Percentiles rank a stretch among this genome's conserved stretches.
Conservation (phyloP, 2,329 filamentous ascomycete species). For the Phialocephala subalpina region DNA sequence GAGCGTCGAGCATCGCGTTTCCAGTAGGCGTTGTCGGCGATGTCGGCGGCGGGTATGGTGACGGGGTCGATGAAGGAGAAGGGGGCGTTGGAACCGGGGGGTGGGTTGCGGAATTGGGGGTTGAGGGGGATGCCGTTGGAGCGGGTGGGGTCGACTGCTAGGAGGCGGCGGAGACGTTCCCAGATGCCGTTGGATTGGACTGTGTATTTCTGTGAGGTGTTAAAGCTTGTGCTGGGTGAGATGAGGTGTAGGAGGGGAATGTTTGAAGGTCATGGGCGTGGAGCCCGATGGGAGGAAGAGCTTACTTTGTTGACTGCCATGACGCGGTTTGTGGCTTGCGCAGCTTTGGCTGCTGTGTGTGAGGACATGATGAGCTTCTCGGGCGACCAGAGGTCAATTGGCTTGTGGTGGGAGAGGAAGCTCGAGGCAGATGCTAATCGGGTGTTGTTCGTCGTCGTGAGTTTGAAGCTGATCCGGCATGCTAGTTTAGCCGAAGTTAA, state of each 20-base stretch:
- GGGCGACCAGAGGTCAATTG: constrained; percentile 37
- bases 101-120: constrained; percentile 87
- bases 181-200: constrained; percentile 89
- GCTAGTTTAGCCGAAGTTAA: constrained; percentile 14
- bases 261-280: constrained; percentile 26
- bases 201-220: constrained; percentile 82
- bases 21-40: constrained; percentile 95
- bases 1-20: constrained; percentile 87
- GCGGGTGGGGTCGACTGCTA: constrained; percentile 86
- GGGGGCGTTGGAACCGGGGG: constrained; percentile 78
- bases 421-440: neutral
- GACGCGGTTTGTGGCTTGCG: constrained; percentile 62
- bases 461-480: constrained; percentile 10
- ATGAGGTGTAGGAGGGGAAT: constrained; percentile 8
- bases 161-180: constrained; percentile 79
- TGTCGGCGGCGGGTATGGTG: constrained; percentile 83
- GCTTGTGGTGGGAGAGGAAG: constrained; percentile 30
- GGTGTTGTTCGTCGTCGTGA: constrained; percentile 24
- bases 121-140: constrained; percentile 94
- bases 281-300: constrained; percentile 21
- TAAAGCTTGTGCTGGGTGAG: constrained; percentile 34
- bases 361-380: constrained; percentile 53
- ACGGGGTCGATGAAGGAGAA: constrained; percentile 81
- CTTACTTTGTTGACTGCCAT: constrained; percentile 67
- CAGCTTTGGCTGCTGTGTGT: constrained; percentile 61